Base-by-base conservation (phyloP, 441 rosid genomes). In the Corymbia citriodora region DNA sequence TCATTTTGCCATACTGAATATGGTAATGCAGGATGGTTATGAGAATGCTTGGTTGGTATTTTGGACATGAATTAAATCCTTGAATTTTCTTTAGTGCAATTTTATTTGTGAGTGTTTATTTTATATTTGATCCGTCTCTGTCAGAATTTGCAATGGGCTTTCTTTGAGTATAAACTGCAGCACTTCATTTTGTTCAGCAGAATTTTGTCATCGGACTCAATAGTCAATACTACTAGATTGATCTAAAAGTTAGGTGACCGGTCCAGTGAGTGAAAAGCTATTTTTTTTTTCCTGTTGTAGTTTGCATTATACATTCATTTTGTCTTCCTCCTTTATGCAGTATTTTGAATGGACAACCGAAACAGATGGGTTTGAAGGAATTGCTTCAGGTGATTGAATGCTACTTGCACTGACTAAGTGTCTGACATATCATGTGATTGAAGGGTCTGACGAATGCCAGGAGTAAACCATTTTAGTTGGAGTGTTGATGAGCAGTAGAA, bases 351-450 rank as follows among this genome's bases (percentile, higher is more conserved):
- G 99, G 99, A 91, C 98, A 96, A 68, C 99, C 99, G 15, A 97
- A 95, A 94, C 97, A 88, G 92, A 97, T 97, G 98, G 98, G 99
- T 72, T 92, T 98, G 87, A 96, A 95, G 93, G 99, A 97, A 86
- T 61, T 98, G 92, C 98, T 98, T 93, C 97, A 98, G 98, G 99
- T 97, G 92, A 94, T 18, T 54, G 68, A 33, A 55, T 87, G 59
- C 68, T 55, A 33, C 61, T 17, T 50, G 36, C 33, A 53, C 23
- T 53, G 61, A 16, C 25, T 33, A n/a, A 29, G 61, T 86, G 52
- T 25, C 52, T 45, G 9, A 79, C 52, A 45, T 79, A 79, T 23
- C 52, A 27, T 79, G 50, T 79, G 52, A 79, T 79, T 12, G 29
- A 74, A 79, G 52, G 50, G 23, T 79, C 52, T 45, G 85, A 45